Percentiles rank a stretch among this genome's conserved stretches.
phyloP scores from a whole-genome alignment of 2,329 filamentous ascomycete species.

The Stachybotrys echinatus region DNA sequence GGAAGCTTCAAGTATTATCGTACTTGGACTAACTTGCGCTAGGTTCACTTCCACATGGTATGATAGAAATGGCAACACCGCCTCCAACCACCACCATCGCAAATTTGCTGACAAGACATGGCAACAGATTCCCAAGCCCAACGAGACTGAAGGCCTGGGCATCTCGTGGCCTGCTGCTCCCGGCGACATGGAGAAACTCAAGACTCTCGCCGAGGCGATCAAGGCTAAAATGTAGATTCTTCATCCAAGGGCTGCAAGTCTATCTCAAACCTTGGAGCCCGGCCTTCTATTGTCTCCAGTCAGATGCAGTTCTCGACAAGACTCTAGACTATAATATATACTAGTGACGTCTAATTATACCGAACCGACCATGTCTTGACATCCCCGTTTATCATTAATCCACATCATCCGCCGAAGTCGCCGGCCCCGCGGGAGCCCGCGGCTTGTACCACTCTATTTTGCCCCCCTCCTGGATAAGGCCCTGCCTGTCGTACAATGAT shows the following conservation, averaged over 20 bases:
- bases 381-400: slow-evolving; percentile 27
- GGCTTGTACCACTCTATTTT: slow-evolving; percentile 64
- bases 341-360: not conserved
- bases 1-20: not conserved
- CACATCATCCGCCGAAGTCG: slow-evolving; percentile 39
- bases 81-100: not conserved
- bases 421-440: slow-evolving; percentile 16
- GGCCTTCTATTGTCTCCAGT: too few species aligned
- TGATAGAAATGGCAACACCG: slow-evolving; percentile 13
- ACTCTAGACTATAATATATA: not conserved
- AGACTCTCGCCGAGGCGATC: slow-evolving; percentile 74
- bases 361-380: not conserved
- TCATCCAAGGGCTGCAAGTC: not conserved
- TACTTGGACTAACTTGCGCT: slow-evolving; percentile 3
- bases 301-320: too few species aligned
- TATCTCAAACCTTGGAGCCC: not conserved
- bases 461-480: slow-evolving; percentile 64
- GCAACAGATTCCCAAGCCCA: slow-evolving; percentile 81
- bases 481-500: slow-evolving; percentile 78
- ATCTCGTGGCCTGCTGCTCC: slow-evolving; percentile 74
- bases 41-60: slow-evolving; percentile 95
- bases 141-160: slow-evolving; percentile 70
- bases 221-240: slow-evolving; percentile 66
- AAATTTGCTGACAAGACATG: slow-evolving; percentile 4
- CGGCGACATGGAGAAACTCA: slow-evolving; percentile 76